phyloP scores from a whole-genome alignment of 345 rosid genomes.

The Sisymbrium altissimum region DNA sequence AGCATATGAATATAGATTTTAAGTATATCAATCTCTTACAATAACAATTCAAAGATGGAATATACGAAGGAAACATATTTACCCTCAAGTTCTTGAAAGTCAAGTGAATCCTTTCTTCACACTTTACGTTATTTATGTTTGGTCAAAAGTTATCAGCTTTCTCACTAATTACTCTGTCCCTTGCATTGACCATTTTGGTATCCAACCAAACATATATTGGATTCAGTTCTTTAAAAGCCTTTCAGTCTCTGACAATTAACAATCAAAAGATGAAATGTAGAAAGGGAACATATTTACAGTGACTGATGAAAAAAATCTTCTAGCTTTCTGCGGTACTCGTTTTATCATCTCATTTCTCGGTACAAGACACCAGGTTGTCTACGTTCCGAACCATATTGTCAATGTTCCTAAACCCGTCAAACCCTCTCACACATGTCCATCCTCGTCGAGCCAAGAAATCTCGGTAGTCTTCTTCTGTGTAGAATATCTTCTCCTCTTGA shows the following conservation, averaged over 20 bases:
- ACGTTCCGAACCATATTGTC: constrained; percentile 70
- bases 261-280: neutral
- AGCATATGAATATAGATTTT: too few species aligned
- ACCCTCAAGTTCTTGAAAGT: neutral
- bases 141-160: constrained; percentile 1
- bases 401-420: constrained; percentile 62
- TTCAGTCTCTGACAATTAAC: neutral
- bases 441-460: constrained; percentile 66
- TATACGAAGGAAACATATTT: too few species aligned
- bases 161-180: neutral
- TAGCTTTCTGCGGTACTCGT: neutral
- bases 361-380: constrained; percentile 68
- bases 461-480: constrained; percentile 82
- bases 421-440: constrained; percentile 71
- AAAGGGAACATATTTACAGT: neutral
- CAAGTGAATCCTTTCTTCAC: constrained; percentile 65
- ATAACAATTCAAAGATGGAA: neutral
- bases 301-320: neutral
- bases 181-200: neutral
- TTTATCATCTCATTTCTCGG: constrained; percentile 58
- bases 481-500: constrained; percentile 72
- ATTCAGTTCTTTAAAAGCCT: neutral
- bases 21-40: too few species aligned
- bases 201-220: neutral
- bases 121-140: constrained; percentile 26